These are phyloP conservation scores for Talaromyces sp. DNA, from an alignment of 2,329 filamentous ascomycete species.

Conservation along the genomic window DNA sequence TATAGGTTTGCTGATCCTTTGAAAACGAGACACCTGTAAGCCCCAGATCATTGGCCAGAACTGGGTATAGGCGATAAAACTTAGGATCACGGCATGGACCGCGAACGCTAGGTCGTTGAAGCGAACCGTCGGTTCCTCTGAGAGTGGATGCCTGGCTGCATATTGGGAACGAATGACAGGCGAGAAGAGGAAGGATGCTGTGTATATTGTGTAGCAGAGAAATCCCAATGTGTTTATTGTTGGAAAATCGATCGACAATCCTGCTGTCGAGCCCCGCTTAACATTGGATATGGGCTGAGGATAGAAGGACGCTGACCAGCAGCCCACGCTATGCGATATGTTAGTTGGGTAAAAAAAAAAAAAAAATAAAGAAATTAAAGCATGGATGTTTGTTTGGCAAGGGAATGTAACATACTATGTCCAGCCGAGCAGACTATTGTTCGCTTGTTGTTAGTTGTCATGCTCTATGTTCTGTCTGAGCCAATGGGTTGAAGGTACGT, in stretches of 20 bases:
- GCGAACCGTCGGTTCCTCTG: slow-evolving; percentile 78
- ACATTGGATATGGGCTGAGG: slow-evolving; percentile 84
- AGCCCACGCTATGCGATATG: slow-evolving; percentile 53
- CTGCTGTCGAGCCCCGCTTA: slow-evolving; percentile 73
- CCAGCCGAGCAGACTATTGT: slow-evolving; percentile 66
- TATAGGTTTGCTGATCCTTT: slow-evolving; percentile 64
- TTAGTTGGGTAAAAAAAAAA: too few relatives aligned
- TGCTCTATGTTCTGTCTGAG: background rate
- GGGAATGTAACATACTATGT: slow-evolving; percentile 8
- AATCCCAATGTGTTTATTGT: slow-evolving; percentile 67
- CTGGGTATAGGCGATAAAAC: slow-evolving; percentile 74
- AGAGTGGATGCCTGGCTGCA: slow-evolving; percentile 72
- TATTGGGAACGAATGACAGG: slow-evolving; percentile 78
- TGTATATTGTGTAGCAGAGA: slow-evolving; percentile 73
- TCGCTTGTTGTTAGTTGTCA: slow-evolving; percentile 27
- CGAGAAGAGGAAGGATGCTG: slow-evolving; percentile 75
- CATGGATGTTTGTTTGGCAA: background rate
- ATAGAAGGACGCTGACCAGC: slow-evolving; percentile 90
- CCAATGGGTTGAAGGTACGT: background rate
- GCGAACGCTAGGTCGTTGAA: slow-evolving; percentile 92
- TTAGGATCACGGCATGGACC: slow-evolving; percentile 74
- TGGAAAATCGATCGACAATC: slow-evolving; percentile 86
- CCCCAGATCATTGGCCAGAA: slow-evolving; percentile 74
- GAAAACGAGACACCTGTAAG: slow-evolving; percentile 62
- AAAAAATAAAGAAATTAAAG: too few relatives aligned